Evolutionary conservation across 164 flowering plant species (phyloP).

Genomic region (Annona squamosa): DNA sequence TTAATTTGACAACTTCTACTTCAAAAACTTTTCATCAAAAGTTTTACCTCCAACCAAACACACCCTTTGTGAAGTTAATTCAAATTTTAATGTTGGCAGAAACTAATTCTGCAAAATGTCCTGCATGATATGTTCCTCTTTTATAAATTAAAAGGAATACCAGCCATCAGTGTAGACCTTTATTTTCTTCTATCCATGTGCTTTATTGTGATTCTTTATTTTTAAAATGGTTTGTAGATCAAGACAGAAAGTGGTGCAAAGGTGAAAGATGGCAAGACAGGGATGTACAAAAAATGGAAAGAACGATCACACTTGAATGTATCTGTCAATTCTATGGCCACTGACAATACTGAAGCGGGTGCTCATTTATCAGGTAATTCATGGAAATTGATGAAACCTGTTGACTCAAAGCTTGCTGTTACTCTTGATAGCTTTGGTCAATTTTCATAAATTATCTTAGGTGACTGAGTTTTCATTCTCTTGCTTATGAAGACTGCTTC

Average conservation of each 20-base stretch:
- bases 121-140: neutral
- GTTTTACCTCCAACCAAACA: no score
- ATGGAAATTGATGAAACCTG: neutral
- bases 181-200: neutral
- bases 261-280: slow-evolving; percentile 64
- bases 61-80: no score
- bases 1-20: no score
- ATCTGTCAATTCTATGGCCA: slow-evolving; percentile 36
- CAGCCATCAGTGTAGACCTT: neutral
- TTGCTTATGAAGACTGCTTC: neutral
- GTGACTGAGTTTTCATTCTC: neutral
- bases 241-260: slow-evolving; percentile 85
- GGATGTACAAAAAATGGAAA: slow-evolving; percentile 90
- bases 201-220: neutral
- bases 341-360: slow-evolving; percentile 33
- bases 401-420: neutral
- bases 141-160: neutral
- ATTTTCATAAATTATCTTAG: neutral
- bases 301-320: slow-evolving; percentile 63
- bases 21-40: no score
- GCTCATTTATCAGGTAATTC: slow-evolving; percentile 35
- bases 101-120: slow-evolving; percentile 1
- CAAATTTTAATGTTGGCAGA: no score
- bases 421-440: neutral
- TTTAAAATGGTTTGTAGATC: slow-evolving; percentile 30